Evolutionary conservation across 176 grass and related monocot genomes (phyloP).

Genomic region (Dendrocalamus sinicus): DNA sequence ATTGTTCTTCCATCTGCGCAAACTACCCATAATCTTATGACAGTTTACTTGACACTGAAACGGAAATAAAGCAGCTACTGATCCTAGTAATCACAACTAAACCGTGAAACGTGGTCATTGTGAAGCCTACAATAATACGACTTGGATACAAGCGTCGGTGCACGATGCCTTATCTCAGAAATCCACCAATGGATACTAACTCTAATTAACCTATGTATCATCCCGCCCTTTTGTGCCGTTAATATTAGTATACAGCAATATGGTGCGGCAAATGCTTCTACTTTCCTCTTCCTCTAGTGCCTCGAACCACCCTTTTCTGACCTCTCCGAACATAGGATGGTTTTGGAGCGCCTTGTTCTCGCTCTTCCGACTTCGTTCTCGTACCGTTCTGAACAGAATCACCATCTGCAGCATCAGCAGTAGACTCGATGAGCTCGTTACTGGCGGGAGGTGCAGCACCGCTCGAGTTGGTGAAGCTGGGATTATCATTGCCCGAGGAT

Average conservation of each 20-base stretch:
- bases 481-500: slow-evolving; percentile 58
- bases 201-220: slow-evolving; percentile 51
- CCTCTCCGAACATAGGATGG: slow-evolving; percentile 33
- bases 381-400: slow-evolving; percentile 40
- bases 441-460: slow-evolving; percentile 24
- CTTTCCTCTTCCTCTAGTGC: slow-evolving; percentile 47
- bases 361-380: slow-evolving; percentile 31
- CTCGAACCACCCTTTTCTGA: slow-evolving; percentile 54
- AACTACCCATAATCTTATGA: slow-evolving; percentile 3
- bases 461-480: slow-evolving; percentile 59
- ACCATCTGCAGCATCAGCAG: slow-evolving; percentile 17
- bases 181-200: slow-evolving; percentile 40
- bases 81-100: slow-evolving; percentile 46
- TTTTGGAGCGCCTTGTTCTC: slow-evolving; percentile 14
- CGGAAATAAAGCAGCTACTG: not conserved
- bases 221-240: slow-evolving; percentile 44
- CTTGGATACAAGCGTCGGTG: slow-evolving; percentile 35
- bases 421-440: not conserved
- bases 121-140: slow-evolving; percentile 46
- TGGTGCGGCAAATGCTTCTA: slow-evolving; percentile 21
- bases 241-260: slow-evolving; percentile 54
- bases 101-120: slow-evolving; percentile 10
- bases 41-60: not conserved
- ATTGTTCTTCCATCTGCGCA: slow-evolving; percentile 32
- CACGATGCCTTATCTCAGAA: slow-evolving; percentile 11